Evolutionary conservation across 805 yeast species (phyloP), one percentile per base, ranked within the genome.

Genomic region (Hanseniaspora nectarophila): DNA sequence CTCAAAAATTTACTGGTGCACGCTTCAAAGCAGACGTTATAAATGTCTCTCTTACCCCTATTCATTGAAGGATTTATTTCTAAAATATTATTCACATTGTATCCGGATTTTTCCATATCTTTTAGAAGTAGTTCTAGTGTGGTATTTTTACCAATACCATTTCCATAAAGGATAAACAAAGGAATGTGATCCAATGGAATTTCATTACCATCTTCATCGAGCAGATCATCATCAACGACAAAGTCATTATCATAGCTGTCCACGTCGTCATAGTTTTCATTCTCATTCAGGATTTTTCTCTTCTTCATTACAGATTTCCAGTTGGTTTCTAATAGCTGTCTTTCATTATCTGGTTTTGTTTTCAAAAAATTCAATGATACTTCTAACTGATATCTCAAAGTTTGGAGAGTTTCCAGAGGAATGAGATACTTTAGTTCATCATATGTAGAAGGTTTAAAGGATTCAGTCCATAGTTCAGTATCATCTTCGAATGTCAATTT

Each of bases 71-170:
- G 70, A 63, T 85, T 86, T 28, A 89, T 71, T 62, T 90, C 97
- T 62, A 84, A 82, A 2, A 89, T 83, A 18, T 42, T 49, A 26
- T 42, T 32, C 4, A 49, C 46, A 39, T 23, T n/a, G 15, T 32
- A 10, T 10, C 45, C 45, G 15, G 43, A 39, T 4, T 31, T 49
- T 18, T 71, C 69, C 9, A 81, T 57, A 43, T 77, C 79, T 9
- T 75, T 69, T 61, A 83, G 78, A 3, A 82, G 74, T 0, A 94
- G 77, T 57, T 84, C 76, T 0, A 90, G 71, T 0, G 88, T 66
- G 0, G 87, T 73, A 0, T 92, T 81, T 62, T 90, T 90, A 2
- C 96, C 94, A 10, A 77, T 71, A 0, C 95, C 95, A 0, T 72
- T 61, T 0, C 98, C 98, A 53, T 73, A 69, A 2, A 86, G 59